These are phyloP conservation scores for Neonothopanus nambi DNA, from an alignment of 1,284 basidiomycete genomes.

Conservation along the genomic window DNA sequence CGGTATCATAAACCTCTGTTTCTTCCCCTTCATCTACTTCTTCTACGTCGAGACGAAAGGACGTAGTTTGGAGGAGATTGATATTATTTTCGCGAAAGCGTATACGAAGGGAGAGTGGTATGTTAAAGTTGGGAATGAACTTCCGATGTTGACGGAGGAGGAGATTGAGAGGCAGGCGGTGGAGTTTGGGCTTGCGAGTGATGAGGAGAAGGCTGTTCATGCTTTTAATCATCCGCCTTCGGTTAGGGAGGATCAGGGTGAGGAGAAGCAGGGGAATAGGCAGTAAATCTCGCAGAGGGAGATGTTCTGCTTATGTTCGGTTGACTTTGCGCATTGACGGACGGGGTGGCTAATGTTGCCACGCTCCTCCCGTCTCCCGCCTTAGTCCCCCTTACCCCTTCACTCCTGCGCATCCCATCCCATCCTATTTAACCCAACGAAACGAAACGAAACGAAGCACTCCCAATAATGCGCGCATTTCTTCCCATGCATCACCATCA, in stretches of 20 bases:
- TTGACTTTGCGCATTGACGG: too few species aligned
- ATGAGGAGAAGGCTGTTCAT: conserved; percentile 11
- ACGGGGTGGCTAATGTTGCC: too few species aligned
- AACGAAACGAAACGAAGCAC: too few species aligned
- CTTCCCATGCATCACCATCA: background rate
- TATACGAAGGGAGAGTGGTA: conserved; percentile 21
- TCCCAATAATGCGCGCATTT: too few species aligned
- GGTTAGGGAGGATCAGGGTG: conserved; percentile 9
- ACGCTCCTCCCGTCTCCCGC: too few species aligned
- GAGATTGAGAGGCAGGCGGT: conserved; percentile 20
- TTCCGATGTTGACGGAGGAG: conserved; percentile 14
- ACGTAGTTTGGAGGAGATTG: conserved; percentile 31
- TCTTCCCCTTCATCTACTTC: conserved; percentile 28
- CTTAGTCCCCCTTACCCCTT: too few species aligned
- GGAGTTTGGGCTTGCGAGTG: conserved; percentile 16
- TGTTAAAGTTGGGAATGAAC: conserved; percentile 16
- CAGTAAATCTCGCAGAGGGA: too few species aligned
- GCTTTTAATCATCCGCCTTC: conserved; percentile 10
- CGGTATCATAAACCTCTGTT: conserved; percentile 23
- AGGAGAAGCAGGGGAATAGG: conserved; percentile 2
- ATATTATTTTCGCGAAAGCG: conserved; percentile 29
- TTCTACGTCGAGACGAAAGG: conserved; percentile 34
- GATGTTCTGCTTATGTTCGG: too few species aligned
- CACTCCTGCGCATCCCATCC: too few species aligned
- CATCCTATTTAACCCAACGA: too few species aligned